These are phyloP conservation scores for Sporisorium sorghi DNA, from an alignment of 1,284 basidiomycete genomes.

Conservation along the genomic window DNA sequence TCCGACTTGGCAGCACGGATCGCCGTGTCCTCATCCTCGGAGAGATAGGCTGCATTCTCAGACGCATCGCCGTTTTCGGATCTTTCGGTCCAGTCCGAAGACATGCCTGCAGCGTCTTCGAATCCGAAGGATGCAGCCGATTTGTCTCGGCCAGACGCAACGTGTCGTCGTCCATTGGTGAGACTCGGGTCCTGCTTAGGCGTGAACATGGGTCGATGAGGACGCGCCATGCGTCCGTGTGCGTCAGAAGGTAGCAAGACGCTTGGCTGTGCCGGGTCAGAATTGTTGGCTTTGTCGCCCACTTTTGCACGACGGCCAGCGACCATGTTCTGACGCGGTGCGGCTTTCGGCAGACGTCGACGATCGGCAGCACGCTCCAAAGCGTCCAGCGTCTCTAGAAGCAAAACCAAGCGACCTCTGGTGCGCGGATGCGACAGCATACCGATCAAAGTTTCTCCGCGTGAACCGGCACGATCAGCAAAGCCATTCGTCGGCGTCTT, in stretches of 20 bases:
- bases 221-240: conserved; percentile 6
- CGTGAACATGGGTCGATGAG: conserved; percentile 9
- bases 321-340: neutral
- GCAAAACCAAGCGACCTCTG: conserved; percentile 23
- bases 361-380: conserved; percentile 23
- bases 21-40: conserved; percentile 25
- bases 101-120: conserved; percentile 44
- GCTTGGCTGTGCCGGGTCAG: neutral
- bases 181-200: conserved; percentile 10
- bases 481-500: conserved; percentile 1
- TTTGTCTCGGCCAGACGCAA: conserved; percentile 9
- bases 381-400: conserved; percentile 30
- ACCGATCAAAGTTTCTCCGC: conserved; percentile 13
- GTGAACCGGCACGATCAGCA: neutral
- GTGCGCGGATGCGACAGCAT: conserved; percentile 35
- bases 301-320: neutral
- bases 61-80: conserved; percentile 49
- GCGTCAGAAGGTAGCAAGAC: neutral
- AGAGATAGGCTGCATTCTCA: conserved; percentile 25
- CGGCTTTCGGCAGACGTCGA: conserved; percentile 8
- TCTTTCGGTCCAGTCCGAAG: conserved; percentile 53
- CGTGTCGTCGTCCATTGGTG: conserved; percentile 9
- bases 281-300: neutral
- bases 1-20: conserved; percentile 9
- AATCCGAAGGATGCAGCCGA: neutral